A percentile compares a stretch with the other conserved stretches of the same genome.
phyloP scores from a whole-genome alignment of 352 stramenopile genomes.

The Chrysophaeum taylorii region DNA sequence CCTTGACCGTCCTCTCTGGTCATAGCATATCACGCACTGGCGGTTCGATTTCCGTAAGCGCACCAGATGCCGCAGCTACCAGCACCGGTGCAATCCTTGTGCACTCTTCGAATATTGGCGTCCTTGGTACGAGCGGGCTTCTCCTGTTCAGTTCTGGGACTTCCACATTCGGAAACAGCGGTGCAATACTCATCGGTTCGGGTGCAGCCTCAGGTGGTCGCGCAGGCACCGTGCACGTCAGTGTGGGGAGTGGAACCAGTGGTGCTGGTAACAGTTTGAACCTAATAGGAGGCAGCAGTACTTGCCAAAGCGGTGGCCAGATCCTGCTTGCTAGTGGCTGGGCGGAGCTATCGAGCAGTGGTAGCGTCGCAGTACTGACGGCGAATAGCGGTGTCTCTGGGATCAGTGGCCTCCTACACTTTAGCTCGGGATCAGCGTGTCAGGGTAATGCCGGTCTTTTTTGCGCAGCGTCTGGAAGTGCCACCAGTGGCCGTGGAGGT shows the following conservation, averaged over 20 bases:
- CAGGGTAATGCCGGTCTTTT: background rate
- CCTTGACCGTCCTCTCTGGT: constrained; percentile 47
- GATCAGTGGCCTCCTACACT: background rate
- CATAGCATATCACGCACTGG: too few relatives aligned
- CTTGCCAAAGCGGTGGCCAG: too few relatives aligned
- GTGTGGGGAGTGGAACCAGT: too few relatives aligned
- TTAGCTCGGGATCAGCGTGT: background rate
- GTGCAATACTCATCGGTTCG: constrained; percentile 21
- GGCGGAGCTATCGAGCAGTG: background rate
- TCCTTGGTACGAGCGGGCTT: too few relatives aligned
- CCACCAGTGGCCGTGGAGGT: background rate
- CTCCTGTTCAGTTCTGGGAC: background rate
- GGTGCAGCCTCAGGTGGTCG: constrained; percentile 20
- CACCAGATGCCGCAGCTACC: too few relatives aligned
- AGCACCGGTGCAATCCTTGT: too few relatives aligned
- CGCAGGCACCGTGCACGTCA: constrained; percentile 4
- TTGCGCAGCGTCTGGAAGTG: background rate
- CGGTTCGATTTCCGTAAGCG: too few relatives aligned
- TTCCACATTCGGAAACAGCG: constrained; percentile 23
- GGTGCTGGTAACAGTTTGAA: too few relatives aligned
- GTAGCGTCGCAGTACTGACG: background rate
- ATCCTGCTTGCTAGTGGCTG: constrained; percentile 11
- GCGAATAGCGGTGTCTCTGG: background rate
- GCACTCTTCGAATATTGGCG: too few relatives aligned
- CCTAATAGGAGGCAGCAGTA: too few relatives aligned